Percentiles rank a stretch among this genome's conserved stretches.
phyloP scores from a whole-genome alignment of 225 moss, liverwort and hornwort genomes.

The Physcomitrium patens region DNA sequence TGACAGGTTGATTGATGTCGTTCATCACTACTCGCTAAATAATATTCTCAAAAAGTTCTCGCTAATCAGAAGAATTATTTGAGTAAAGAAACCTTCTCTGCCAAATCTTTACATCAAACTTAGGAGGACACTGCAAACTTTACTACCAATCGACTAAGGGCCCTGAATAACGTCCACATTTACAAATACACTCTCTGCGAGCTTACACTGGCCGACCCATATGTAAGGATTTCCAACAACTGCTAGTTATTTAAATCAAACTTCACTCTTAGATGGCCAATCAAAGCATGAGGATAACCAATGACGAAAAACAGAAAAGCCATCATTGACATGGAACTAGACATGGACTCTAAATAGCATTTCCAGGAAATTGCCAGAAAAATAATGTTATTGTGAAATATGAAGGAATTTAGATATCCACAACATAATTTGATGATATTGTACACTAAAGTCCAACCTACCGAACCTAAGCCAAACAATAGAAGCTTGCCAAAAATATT shows the following conservation, averaged over 20 bases:
- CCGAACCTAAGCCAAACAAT: not conserved
- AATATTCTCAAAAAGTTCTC: too few relatives aligned
- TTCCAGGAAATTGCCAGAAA: not conserved
- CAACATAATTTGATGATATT: not conserved
- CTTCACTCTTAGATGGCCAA: not conserved
- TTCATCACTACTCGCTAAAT: too few relatives aligned
- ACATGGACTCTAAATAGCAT: not conserved
- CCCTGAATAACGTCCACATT: too few relatives aligned
- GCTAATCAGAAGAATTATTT: too few relatives aligned
- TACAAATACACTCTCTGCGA: too few relatives aligned
- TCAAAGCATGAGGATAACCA: not conserved
- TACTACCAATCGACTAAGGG: too few relatives aligned
- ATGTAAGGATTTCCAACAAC: not conserved
- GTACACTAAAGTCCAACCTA: not conserved
- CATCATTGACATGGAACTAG: not conserved
- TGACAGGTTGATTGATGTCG: too few relatives aligned
- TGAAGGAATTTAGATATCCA: not conserved
- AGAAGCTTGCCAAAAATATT: not conserved
- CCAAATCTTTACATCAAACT: too few relatives aligned
- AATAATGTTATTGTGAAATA: too few relatives aligned
- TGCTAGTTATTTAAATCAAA: not conserved
- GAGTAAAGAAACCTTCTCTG: too few relatives aligned
- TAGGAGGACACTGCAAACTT: too few relatives aligned
- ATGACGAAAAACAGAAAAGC: not conserved
- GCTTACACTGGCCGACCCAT: not conserved